phyloP scores from a whole-genome alignment of 805 yeast species.

The Metschnikowia kunwiensis region DNA sequence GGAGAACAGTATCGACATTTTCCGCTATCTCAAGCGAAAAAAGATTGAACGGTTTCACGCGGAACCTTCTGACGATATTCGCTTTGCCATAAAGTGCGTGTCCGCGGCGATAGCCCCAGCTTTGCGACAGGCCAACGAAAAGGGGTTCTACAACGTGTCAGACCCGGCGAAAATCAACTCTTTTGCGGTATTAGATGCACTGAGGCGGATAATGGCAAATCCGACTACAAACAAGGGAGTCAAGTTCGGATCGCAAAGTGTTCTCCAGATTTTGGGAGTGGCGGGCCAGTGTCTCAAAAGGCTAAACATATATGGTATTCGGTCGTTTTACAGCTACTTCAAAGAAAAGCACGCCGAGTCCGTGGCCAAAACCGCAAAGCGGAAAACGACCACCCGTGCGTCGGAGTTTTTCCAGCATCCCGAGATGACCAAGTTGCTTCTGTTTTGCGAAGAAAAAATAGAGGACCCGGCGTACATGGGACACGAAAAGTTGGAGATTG shows the following conservation, averaged over 20 bases:
- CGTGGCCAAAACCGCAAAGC: constrained; percentile 51
- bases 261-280: constrained; percentile 59
- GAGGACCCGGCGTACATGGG: constrained; percentile 41
- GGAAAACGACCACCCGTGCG: constrained; percentile 62
- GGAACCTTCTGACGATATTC: constrained; percentile 51
- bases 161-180: constrained; percentile 70
- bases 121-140: constrained; percentile 58
- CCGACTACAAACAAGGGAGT: constrained; percentile 60
- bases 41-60: constrained; percentile 59
- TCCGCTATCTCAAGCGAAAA: constrained; percentile 71
- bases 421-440: constrained; percentile 43
- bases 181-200: constrained; percentile 67
- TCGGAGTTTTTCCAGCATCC: constrained; percentile 59
- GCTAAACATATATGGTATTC: constrained; percentile 76
- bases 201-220: constrained; percentile 54
- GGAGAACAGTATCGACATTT: constrained; percentile 76
- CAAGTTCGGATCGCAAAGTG: constrained; percentile 68
- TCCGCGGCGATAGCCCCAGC: constrained; percentile 67
- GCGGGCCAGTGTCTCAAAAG: constrained; percentile 71
- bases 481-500: constrained; percentile 69
- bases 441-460: constrained; percentile 43
- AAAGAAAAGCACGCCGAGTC: constrained; percentile 55
- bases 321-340: constrained; percentile 70
- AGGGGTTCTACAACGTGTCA: constrained; percentile 58
- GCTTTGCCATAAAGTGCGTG: constrained; percentile 50